Percentiles rank a stretch among this genome's conserved stretches.
Evolutionary conservation across 2,329 filamentous ascomycete genomes (phyloP).

Genomic region (Paecilomyces sp.): DNA sequence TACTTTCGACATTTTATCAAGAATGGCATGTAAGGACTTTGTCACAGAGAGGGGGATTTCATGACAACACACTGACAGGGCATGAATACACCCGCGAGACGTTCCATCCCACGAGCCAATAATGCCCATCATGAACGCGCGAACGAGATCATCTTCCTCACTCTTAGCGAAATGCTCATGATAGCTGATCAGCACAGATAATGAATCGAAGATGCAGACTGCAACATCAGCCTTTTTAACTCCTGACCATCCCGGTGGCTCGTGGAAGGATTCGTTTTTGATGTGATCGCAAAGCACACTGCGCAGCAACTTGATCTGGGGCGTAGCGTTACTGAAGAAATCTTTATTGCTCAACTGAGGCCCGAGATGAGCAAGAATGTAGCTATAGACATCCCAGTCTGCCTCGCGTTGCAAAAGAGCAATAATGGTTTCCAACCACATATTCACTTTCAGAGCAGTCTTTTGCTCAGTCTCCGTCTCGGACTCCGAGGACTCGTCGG

Average conservation of each 20-base stretch:
- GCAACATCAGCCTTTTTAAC: slow-evolving; percentile 83
- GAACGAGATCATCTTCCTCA: slow-evolving; percentile 84
- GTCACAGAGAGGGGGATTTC: slow-evolving; percentile 83
- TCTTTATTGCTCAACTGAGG: slow-evolving; percentile 86
- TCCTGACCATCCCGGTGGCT: slow-evolving; percentile 71
- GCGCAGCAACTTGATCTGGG: slow-evolving; percentile 69
- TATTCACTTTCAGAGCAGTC: slow-evolving; percentile 51
- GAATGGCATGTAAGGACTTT: slow-evolving; percentile 74
- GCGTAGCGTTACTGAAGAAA: slow-evolving; percentile 66
- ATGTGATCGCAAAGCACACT: slow-evolving; percentile 76
- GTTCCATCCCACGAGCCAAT: slow-evolving; percentile 76
- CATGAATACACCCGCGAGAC: slow-evolving; percentile 89
- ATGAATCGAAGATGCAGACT: slow-evolving; percentile 76
- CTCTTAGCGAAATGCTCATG: slow-evolving; percentile 75
- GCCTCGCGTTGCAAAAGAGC: slow-evolving; percentile 65
- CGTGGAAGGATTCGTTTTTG: slow-evolving; percentile 66
- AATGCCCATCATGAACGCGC: slow-evolving; percentile 73
- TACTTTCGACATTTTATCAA: slow-evolving; percentile 91
- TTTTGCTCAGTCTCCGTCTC: slow-evolving; percentile 21
- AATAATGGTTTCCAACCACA: slow-evolving; percentile 72
- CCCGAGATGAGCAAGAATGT: slow-evolving; percentile 75
- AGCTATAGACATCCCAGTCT: slow-evolving; percentile 92
- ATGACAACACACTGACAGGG: slow-evolving; percentile 88
- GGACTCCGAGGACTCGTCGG: slow-evolving; percentile 21
- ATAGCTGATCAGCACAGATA: slow-evolving; percentile 86